phyloP scores from a whole-genome alignment of 352 stramenopile genomes.

The Plasmopara halstedii region DNA sequence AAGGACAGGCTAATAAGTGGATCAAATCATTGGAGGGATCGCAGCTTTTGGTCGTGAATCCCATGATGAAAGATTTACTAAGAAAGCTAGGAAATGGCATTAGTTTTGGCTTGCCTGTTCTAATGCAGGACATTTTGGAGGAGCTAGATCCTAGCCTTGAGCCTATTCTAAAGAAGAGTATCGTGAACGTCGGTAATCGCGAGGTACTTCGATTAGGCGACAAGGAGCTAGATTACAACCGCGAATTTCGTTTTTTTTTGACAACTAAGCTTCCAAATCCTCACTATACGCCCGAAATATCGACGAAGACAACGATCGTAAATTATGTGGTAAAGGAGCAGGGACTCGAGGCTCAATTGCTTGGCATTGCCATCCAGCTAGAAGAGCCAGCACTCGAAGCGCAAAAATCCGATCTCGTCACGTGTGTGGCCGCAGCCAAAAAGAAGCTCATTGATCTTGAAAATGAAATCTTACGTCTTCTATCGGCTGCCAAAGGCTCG shows the following conservation, averaged over 20 bases:
- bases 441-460: constrained; percentile 94
- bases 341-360: constrained; percentile 90
- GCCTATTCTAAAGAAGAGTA: constrained; percentile 90
- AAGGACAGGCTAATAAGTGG: constrained; percentile 95
- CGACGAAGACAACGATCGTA: constrained; percentile 94
- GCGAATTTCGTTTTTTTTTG: constrained; percentile 93
- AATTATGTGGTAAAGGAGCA: constrained; percentile 96
- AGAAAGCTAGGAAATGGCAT: constrained; percentile 92
- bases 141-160: constrained; percentile 94
- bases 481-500: constrained; percentile 88
- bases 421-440: constrained; percentile 89
- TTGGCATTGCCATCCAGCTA: constrained; percentile 91
- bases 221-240: constrained; percentile 94
- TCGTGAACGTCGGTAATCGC: constrained; percentile 91
- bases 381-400: constrained; percentile 93
- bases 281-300: constrained; percentile 93
- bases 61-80: constrained; percentile 93
- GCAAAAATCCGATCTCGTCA: constrained; percentile 89
- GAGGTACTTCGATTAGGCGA: constrained; percentile 91
- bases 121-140: constrained; percentile 95
- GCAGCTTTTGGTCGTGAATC: constrained; percentile 87
- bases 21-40: constrained; percentile 91
- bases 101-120: constrained; percentile 87
- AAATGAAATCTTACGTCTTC: constrained; percentile 90
- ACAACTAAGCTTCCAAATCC: constrained; percentile 96